Base-by-base conservation (phyloP, 2,329 filamentous ascomycete genomes). In the Helotiales sp. region DNA sequence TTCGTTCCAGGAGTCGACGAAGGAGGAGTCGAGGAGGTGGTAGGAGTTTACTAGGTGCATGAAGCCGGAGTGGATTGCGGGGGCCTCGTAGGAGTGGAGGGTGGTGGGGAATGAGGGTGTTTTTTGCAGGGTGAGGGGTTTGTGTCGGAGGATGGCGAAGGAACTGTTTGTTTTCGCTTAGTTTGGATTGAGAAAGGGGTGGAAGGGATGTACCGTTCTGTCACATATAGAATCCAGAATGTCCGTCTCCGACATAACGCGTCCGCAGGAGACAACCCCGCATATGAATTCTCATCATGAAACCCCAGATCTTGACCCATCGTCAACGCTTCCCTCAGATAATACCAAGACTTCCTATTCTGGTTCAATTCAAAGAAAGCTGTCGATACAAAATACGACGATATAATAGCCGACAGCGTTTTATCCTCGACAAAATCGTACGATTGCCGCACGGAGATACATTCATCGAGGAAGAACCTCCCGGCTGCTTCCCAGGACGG, bases 1-100 rank as follows among this genome's bases (percentile, higher is more conserved):
- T 69, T 89, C 86, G 75, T 90, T 90, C 88, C 88, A 90, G 0
- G 88, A 80, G 11, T 84, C 83, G 15, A 90, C 82, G 71, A 90
- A 90, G 0, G 83, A 85, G 70, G 89, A 86, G 73, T 90, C 87
- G 43, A 90, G 85, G 1, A 86, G 86, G 37, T 85, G 83, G 76
- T 88, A 90, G 15, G 88, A 83, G 60, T 85, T 83, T 52, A 89
- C 85, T 11, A 90, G 80, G 69, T 87, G 84, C 37, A 86, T 80
- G 69, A 90, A 89, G 1, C 88, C 88, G 11, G 83, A 79, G 32
- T 87, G 80, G 63, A 87, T 83, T 26, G 83, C 82, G 0, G 80
- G 79, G 0, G 82, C 78, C 72, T 89, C 87, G 60, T 84, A 84
- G 3, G 82, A 79, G 57, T 85, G 81, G 74, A 76, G 84, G 76